Conservation (phyloP, 169 alveolate genomes). For the Plasmodium gaboni region DNA sequence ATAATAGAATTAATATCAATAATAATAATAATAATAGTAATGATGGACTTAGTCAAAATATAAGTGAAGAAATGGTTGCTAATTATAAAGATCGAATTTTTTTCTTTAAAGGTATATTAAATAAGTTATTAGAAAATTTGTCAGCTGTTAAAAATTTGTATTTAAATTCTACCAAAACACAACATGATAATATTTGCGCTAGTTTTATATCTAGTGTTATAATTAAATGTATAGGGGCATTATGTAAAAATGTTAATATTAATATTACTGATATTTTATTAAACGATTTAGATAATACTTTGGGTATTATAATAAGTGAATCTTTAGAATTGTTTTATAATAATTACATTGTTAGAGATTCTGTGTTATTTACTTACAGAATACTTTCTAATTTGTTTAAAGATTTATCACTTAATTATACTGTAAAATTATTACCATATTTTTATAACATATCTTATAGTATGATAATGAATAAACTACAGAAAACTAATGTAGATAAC, state of each 20-base stretch:
- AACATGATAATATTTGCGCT: conserved; percentile 31
- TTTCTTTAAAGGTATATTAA: conserved; percentile 49
- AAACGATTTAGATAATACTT: conserved; percentile 59
- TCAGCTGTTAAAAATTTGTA: conserved; percentile 58
- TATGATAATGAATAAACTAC: conserved; percentile 55
- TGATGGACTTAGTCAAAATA: conserved; percentile 21
- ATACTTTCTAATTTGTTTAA: conserved; percentile 51
- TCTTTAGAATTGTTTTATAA: conserved; percentile 67
- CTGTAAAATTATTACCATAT: conserved; percentile 58
- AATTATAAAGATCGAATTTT: conserved; percentile 64
- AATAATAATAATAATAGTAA: neutral
- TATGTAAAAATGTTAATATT: conserved; percentile 73
- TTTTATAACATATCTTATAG: conserved; percentile 62
- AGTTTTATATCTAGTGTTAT: conserved; percentile 69
- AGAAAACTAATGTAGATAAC: conserved; percentile 2
- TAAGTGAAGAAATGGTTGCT: conserved; percentile 40
- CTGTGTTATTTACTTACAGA: conserved; percentile 64
- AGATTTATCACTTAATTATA: conserved; percentile 70
- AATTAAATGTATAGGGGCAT: conserved; percentile 70
- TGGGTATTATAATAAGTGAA: conserved; percentile 65
- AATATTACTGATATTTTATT: conserved; percentile 34
- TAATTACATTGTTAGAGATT: conserved; percentile 62
- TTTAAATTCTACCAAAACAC: conserved; percentile 47
- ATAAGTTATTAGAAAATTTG: conserved; percentile 58
- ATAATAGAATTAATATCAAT: neutral